Evolutionary conservation across 139 green algal genomes (phyloP).

Genomic region (Picochlorum sp.): DNA sequence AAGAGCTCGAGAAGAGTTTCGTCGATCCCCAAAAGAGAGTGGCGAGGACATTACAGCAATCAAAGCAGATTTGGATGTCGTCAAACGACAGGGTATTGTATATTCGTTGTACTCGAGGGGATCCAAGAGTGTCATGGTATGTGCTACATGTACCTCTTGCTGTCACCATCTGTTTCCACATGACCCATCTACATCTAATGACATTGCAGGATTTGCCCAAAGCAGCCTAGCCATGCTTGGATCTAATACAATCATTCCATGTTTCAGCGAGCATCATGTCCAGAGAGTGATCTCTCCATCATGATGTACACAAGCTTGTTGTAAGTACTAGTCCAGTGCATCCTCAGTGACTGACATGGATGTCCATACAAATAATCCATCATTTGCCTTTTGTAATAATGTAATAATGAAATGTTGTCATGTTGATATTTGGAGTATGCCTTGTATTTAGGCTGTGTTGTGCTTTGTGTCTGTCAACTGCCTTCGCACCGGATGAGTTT

Average conservation of each 20-base stretch:
- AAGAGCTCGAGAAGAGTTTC: slow-evolving; percentile 42
- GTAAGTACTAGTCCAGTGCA: too few species aligned
- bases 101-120: slow-evolving; percentile 28
- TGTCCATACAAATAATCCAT: too few species aligned
- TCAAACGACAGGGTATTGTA: slow-evolving; percentile 51
- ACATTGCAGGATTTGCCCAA: too few species aligned
- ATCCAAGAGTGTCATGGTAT: neutral
- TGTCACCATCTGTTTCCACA: too few species aligned
- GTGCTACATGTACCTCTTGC: too few species aligned
- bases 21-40: slow-evolving; percentile 12
- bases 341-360: too few species aligned
- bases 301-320: too few species aligned
- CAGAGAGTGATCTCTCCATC: too few species aligned
- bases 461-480: slow-evolving; percentile 35
- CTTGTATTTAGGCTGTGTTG: slow-evolving; percentile 23
- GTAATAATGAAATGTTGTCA: neutral
- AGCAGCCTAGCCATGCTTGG: too few species aligned
- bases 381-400: too few species aligned
- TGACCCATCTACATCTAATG: too few species aligned
- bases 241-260: too few species aligned
- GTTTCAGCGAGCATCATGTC: neutral
- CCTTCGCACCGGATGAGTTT: slow-evolving; percentile 68
- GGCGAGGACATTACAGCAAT: slow-evolving; percentile 20
- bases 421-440: slow-evolving; percentile 6
- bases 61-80: slow-evolving; percentile 46